Base-by-base conservation (phyloP, 169 alveolate species). In the Plasmodium chabaudi region DNA sequence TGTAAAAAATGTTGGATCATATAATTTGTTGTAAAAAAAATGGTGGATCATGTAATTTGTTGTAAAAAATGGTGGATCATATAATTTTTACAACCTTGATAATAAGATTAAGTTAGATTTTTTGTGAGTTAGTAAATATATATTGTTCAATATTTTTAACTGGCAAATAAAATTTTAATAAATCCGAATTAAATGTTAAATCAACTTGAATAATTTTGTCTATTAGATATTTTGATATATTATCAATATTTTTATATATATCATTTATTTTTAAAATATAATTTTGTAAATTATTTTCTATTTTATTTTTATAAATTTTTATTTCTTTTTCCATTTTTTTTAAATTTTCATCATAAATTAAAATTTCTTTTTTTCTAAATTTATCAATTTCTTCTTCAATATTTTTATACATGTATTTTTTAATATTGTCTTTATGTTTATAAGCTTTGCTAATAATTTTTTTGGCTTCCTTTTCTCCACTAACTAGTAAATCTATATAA, bases 381-480 rank as follows among this genome's bases (percentile, higher is more conserved):
- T 56, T 42, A 27, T 53, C 69, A 9, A 72, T 72, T 34, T 72
- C 87, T 13, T 72, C 71, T 23, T 72, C 71, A 13, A 72, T 42
- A 13, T 55, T 51, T 72, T 72, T 44, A 56, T 72, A 6, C 71
- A 72, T 72, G 0, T 23, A 9, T 34, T 72, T 72, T 19, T 49
- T 72, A 55, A 72, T 13, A 2, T 55, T 39, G 1, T 42, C 56
- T 34, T 39, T 72, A 57, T 72, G 55, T 56, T 53, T 34, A 72
- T 72, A 72, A 12, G 87, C 87, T 57, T 55, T 51, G 4, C 39
- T 71, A 12, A 72, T 56, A 53, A 72, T 55, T 15, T 17, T 27
- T 55, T 72, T 0, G 13, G 87, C 87, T 27, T 72, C 87, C 44
- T 72, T 57, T 72, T 72, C 87, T 13, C 87, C 87, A 7, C 23